These are phyloP conservation scores for Cadophora sp. DNA, from an alignment of 2,329 filamentous ascomycete species.

Conservation along the genomic window DNA sequence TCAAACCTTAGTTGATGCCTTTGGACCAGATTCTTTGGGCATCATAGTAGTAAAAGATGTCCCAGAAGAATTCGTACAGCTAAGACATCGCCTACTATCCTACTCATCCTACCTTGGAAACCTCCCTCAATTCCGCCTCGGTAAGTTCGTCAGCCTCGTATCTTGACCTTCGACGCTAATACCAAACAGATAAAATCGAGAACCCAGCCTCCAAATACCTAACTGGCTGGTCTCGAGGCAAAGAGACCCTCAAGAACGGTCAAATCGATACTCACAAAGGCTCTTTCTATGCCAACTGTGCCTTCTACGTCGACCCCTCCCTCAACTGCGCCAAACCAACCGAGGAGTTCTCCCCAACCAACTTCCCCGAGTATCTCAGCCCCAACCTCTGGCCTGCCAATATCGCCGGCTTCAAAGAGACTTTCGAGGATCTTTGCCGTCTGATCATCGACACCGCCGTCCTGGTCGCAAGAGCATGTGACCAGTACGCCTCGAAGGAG, in stretches of 20 bases:
- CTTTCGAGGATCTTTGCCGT: constrained; percentile 77
- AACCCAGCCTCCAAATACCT: constrained; percentile 68
- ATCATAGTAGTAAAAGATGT: constrained; percentile 94
- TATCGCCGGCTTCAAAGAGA: constrained; percentile 77
- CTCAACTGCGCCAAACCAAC: constrained; percentile 69
- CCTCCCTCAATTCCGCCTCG: constrained; percentile 73
- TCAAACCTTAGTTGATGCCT: constrained; percentile 75
- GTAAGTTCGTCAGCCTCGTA: constrained; percentile 53
- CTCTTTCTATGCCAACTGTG: constrained; percentile 84
- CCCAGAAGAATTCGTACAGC: constrained; percentile 70
- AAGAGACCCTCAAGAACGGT: constrained; percentile 80
- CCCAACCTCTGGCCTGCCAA: constrained; percentile 87
- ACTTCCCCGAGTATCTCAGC: constrained; percentile 87
- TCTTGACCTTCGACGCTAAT: constrained; percentile 23
- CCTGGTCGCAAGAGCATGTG: constrained; percentile 88
- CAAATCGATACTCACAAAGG: constrained; percentile 82
- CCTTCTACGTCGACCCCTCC: constrained; percentile 72
- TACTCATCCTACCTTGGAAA: constrained; percentile 91
- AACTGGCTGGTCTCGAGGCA: constrained; percentile 81
- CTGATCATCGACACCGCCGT: constrained; percentile 90
- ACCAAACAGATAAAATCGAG: constrained; percentile 58
- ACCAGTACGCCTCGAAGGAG: constrained; percentile 80
- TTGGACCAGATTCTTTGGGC: constrained; percentile 88
- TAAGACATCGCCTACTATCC: constrained; percentile 78
- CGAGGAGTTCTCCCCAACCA: constrained; percentile 60